Evolutionary conservation across 2,329 filamentous ascomycete species (phyloP).

Genomic region (Annulohypoxylon truncatum): DNA sequence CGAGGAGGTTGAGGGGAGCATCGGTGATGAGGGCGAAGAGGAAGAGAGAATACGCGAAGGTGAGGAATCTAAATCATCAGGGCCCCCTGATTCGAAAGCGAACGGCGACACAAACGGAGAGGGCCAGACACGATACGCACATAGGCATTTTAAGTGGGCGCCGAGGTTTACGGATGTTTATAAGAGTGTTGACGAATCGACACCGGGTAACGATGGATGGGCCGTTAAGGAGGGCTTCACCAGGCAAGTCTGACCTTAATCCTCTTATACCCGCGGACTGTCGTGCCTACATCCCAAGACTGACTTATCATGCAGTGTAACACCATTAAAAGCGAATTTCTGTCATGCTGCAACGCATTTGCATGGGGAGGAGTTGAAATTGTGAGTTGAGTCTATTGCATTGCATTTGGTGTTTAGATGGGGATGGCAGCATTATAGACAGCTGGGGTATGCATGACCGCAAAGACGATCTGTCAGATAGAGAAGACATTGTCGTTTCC

Average conservation of each 20-base stretch:
- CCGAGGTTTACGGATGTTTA: conserved; percentile 89
- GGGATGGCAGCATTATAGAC: conserved; percentile 38
- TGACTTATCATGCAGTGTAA: conserved; percentile 70
- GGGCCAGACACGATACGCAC: conserved; percentile 65
- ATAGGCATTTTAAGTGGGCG: conserved; percentile 95
- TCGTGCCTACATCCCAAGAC: not conserved
- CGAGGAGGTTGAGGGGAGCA: conserved; percentile 77
- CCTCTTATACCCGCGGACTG: not conserved
- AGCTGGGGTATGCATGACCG: conserved; percentile 31
- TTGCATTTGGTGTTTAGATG: conserved; percentile 38
- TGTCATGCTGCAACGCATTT: conserved; percentile 76
- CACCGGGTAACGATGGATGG: conserved; percentile 92
- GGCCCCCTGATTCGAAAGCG: conserved; percentile 34
- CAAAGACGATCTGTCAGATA: conserved; percentile 32
- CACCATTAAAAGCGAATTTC: conserved; percentile 92
- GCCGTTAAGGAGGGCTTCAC: conserved; percentile 88
- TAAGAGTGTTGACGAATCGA: conserved; percentile 82
- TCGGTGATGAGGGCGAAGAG: conserved; percentile 73
- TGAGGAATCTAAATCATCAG: conserved; percentile 52
- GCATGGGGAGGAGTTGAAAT: conserved; percentile 77
- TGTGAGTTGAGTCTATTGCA: conserved; percentile 73
- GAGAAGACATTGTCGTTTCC: conserved; percentile 30
- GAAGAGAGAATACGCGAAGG: conserved; percentile 80
- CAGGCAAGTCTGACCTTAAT: conserved; percentile 65
- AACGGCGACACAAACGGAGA: conserved; percentile 49